Percentiles rank a stretch among this genome's conserved stretches.
Evolutionary conservation across 164 flowering plant species (phyloP).

Genomic region (Aristolochia contorta): DNA sequence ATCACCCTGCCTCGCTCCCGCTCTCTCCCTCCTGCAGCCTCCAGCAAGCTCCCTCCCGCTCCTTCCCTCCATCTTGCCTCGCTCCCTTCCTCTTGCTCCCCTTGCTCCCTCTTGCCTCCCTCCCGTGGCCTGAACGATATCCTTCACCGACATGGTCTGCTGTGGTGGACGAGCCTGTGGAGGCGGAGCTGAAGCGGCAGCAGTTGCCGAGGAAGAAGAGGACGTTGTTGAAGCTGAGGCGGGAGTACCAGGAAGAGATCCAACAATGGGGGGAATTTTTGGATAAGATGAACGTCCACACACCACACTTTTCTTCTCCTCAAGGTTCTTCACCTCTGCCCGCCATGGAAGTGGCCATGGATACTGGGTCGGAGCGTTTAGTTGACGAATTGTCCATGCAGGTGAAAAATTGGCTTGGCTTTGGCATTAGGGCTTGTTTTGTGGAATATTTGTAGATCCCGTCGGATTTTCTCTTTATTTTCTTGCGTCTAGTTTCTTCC

Average conservation of each 20-base stretch:
- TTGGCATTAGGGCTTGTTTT: too few relatives aligned
- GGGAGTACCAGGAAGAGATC: slow-evolving; percentile 41
- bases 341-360: neutral
- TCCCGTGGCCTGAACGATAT: too few relatives aligned
- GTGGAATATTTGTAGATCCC: too few relatives aligned
- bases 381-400: slow-evolving; percentile 43
- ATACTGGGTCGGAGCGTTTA: slow-evolving; percentile 8
- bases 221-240: slow-evolving; percentile 35
- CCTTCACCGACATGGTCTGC: slow-evolving; percentile 14
- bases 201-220: slow-evolving; percentile 38
- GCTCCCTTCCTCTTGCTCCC: too few relatives aligned
- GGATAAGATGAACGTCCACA: slow-evolving; percentile 25
- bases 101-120: too few relatives aligned
- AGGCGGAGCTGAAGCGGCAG: slow-evolving; percentile 27
- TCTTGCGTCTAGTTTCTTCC: too few relatives aligned
- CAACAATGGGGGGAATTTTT: slow-evolving; percentile 52
- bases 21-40: too few relatives aligned
- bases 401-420: slow-evolving; percentile 22
- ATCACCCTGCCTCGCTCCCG: too few relatives aligned
- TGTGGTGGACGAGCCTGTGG: slow-evolving; percentile 20
- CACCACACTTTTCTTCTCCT: neutral
- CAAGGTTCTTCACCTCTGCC: slow-evolving; percentile 1
- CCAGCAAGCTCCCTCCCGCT: too few relatives aligned
- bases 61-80: too few relatives aligned
- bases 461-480: too few relatives aligned